A percentile compares a stretch with the other conserved stretches of the same genome.
Evolutionary conservation across 495 filamentous ascomycete genomes (phyloP).

Genomic region (Hypoxylon fragiforme): DNA sequence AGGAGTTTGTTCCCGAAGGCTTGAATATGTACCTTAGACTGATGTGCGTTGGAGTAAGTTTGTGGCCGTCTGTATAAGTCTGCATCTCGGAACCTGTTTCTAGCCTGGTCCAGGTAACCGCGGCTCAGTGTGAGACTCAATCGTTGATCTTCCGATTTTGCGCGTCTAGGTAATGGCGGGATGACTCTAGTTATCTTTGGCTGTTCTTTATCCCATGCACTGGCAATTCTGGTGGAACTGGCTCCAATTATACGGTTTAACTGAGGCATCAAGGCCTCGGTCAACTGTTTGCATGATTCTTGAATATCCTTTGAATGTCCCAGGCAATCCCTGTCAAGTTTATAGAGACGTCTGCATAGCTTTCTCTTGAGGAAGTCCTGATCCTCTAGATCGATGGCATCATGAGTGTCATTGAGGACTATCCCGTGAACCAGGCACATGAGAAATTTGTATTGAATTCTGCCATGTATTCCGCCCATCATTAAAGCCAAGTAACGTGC

Average conservation of each 20-base stretch:
- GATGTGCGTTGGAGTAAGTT: background rate
- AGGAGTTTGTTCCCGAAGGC: conserved; percentile 7
- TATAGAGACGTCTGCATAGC: conserved; percentile 63
- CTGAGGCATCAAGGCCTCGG: background rate
- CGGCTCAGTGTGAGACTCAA: conserved; percentile 51
- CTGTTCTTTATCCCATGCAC: conserved; percentile 34
- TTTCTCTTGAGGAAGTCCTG: conserved; percentile 52
- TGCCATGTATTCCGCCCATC: conserved; percentile 50
- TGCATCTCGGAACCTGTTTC: conserved; percentile 1
- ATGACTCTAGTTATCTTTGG: conserved; percentile 36
- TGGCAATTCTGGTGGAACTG: conserved; percentile 8
- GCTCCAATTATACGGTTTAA: conserved; percentile 24
- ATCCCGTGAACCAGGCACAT: conserved; percentile 49
- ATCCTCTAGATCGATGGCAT: conserved; percentile 10
- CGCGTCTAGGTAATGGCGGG: conserved; percentile 42
- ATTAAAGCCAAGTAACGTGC: conserved; percentile 50
- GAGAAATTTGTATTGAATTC: conserved; percentile 60
- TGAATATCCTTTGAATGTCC: conserved; percentile 6
- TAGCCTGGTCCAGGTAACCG: conserved; percentile 35
- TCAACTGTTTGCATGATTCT: conserved; percentile 8
- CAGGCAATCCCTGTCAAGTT: conserved; percentile 52
- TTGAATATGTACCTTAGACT: conserved; percentile 11
- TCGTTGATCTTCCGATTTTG: conserved; percentile 26
- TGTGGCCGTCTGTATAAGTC: background rate
- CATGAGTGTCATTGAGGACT: conserved; percentile 45